Evolutionary conservation across 805 yeast genomes (phyloP), one percentile per base, ranked within the genome.

Genomic region (Lachancea sp.): DNA sequence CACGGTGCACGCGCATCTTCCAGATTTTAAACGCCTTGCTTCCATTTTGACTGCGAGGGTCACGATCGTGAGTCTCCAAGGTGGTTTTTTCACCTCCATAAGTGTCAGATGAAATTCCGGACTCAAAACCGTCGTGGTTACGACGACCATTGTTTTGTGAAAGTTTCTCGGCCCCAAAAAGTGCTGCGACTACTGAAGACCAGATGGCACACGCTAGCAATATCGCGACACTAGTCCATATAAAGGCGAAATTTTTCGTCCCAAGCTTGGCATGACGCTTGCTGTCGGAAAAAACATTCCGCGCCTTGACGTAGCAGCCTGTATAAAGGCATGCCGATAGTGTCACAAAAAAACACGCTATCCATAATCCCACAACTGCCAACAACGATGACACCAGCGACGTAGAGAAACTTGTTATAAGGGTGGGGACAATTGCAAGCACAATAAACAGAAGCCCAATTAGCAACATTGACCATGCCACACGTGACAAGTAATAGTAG

Each of bases 401-500:
- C 2, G 49, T 40, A 23, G 45, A 50, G 42, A 58, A 49, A n/a
- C 53, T 33, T 11, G 51, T 35, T 4, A 56, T 40, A 2, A 56
- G 29, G 6, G 56, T 47, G 29, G 73, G 70, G 13, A 75, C 9
- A 29, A 80, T 48, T 1, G 82, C 67, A 12, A 74, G 34, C 3
- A 73, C 61, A 12, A 76, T 61, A 55, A 80, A 80, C 18, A 73
- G 59, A 38, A 82, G 60, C 2, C 78, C 82, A 48, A 80, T 65
- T 36, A 78, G 54, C 52, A 74, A 63, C 67, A 82, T 79, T 2
- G 83, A 77, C 72, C 77, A 80, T 7, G 78, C 79, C 52, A 80
- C 73, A 50, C 90, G 75, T 15, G 86, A 72, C 54, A 81, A 63
- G 63, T 78, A 81, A 65, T 71, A 86, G 60, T 72, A 80, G 30